phyloP scores from a whole-genome alignment of 176 grass and related monocot genomes.

The Bromus sterilis region DNA sequence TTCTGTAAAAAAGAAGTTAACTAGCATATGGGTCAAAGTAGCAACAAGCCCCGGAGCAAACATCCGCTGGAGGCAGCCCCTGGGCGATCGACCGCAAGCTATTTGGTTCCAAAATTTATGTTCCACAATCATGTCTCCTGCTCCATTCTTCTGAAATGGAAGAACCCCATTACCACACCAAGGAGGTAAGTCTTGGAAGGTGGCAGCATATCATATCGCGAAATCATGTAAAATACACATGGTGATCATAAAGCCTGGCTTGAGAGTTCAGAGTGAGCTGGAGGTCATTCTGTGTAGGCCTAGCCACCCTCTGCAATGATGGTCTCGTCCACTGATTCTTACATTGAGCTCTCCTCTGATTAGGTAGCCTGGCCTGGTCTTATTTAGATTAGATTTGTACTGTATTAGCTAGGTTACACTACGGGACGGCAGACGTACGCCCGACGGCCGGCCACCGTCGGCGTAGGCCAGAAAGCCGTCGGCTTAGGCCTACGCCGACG shows the following conservation, averaged over 20 bases:
- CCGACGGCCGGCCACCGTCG: too few relatives aligned
- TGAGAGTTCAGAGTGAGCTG: conserved; percentile 15
- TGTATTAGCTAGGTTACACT: neutral
- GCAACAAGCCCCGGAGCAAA: too few relatives aligned
- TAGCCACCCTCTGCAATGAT: conserved; percentile 23
- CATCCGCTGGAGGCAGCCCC: too few relatives aligned
- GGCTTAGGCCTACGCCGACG: too few relatives aligned
- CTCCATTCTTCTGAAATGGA: neutral
- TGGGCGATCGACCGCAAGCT: too few relatives aligned
- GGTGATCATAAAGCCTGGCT: neutral
- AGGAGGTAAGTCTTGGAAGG: neutral
- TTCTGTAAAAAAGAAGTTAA: too few relatives aligned
- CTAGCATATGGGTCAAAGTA: too few relatives aligned
- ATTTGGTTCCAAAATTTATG: too few relatives aligned
- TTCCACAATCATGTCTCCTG: neutral
- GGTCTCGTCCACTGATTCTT: conserved; percentile 19
- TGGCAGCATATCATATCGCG: neutral
- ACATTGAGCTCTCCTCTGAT: conserved; percentile 12
- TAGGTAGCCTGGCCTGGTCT: conserved; percentile 22
- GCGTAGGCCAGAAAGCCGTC: too few relatives aligned
- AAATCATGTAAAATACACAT: neutral
- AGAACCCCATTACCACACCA: neutral
- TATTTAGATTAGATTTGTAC: conserved; percentile 8
- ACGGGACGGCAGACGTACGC: too few relatives aligned
- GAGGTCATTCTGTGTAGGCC: conserved; percentile 21